Evolutionary conservation across 2,329 filamentous ascomycete species (phyloP).

Genomic region (Endothia cerciana): DNA sequence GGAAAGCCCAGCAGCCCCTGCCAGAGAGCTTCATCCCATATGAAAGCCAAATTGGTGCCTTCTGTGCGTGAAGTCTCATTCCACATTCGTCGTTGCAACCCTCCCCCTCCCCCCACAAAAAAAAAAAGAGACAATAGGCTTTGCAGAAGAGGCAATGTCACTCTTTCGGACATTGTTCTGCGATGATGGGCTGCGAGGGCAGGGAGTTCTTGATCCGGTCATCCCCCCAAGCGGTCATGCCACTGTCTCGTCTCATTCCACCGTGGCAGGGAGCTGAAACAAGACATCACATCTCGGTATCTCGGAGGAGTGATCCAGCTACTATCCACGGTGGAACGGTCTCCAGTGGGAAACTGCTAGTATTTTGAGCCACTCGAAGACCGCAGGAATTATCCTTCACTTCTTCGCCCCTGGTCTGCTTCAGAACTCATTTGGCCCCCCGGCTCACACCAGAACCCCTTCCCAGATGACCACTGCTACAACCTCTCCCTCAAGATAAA

Average conservation of each 20-base stretch:
- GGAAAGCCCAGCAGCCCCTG: constrained; percentile 76
- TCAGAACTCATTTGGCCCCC: neutral
- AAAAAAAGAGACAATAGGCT: neutral
- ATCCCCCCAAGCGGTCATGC: no score
- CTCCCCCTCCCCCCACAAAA: neutral
- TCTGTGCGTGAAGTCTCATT: constrained; percentile 67
- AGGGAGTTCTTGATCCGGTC: neutral
- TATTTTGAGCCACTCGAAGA: no score
- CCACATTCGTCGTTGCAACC: neutral
- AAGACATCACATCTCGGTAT: neutral
- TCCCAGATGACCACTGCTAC: constrained; percentile 27
- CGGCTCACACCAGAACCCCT: neutral
- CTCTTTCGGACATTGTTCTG: no score
- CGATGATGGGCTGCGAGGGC: no score
- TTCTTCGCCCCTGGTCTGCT: no score
- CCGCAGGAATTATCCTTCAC: no score
- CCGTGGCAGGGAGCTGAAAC: no score
- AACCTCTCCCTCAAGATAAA: constrained; percentile 52
- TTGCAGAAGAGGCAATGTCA: no score
- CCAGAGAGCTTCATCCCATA: constrained; percentile 65
- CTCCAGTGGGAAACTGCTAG: no score
- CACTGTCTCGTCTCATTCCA: neutral
- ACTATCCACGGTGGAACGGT: neutral
- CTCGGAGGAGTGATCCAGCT: neutral
- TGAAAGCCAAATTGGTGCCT: constrained; percentile 65